These are phyloP conservation scores for Monilinia fructigena DNA, from an alignment of 2,329 filamentous ascomycete species.

Conservation along the genomic window DNA sequence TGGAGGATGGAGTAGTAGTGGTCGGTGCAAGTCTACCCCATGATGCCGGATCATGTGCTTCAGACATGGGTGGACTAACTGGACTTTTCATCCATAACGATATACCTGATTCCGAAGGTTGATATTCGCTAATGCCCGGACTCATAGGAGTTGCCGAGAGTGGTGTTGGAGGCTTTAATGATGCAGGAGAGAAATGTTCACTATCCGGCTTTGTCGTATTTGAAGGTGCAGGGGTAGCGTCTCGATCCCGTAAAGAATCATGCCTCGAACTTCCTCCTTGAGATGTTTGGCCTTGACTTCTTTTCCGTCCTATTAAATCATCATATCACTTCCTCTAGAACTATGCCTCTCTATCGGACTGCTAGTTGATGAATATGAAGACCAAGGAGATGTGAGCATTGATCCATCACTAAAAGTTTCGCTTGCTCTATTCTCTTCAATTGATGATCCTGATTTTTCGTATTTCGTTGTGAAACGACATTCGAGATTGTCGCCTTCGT, in stretches of 20 bases:
- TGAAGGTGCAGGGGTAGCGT: slow-evolving; percentile 13
- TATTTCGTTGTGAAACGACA: slow-evolving; percentile 35
- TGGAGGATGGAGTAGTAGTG: background rate
- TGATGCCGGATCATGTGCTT: slow-evolving; percentile 5
- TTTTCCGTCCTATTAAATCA: slow-evolving; percentile 32
- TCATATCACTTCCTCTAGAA: slow-evolving; percentile 34
- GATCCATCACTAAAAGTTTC: slow-evolving; percentile 26
- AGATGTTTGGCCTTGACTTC: slow-evolving; percentile 31
- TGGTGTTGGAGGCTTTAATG: slow-evolving; percentile 17
- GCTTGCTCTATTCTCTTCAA: slow-evolving; percentile 30
- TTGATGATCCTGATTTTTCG: slow-evolving; percentile 31
- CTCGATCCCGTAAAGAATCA: slow-evolving; percentile 23
- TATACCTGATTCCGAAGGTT: slow-evolving; percentile 18
- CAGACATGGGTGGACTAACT: slow-evolving; percentile 19
- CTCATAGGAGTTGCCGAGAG: slow-evolving; percentile 5
- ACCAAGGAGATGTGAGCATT: slow-evolving; percentile 17
- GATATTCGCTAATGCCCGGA: slow-evolving; percentile 20
- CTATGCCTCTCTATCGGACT: slow-evolving; percentile 32
- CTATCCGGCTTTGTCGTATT: slow-evolving; percentile 14
- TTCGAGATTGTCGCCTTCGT: slow-evolving; percentile 32
- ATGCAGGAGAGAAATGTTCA: slow-evolving; percentile 12
- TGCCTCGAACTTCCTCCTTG: slow-evolving; percentile 23
- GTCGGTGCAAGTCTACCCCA: slow-evolving; percentile 19
- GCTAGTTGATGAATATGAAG: slow-evolving; percentile 20
- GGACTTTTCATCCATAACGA: slow-evolving; percentile 20